Conservation (phyloP, 2,329 filamentous ascomycete species). For the Macrophomina tecta region DNA sequence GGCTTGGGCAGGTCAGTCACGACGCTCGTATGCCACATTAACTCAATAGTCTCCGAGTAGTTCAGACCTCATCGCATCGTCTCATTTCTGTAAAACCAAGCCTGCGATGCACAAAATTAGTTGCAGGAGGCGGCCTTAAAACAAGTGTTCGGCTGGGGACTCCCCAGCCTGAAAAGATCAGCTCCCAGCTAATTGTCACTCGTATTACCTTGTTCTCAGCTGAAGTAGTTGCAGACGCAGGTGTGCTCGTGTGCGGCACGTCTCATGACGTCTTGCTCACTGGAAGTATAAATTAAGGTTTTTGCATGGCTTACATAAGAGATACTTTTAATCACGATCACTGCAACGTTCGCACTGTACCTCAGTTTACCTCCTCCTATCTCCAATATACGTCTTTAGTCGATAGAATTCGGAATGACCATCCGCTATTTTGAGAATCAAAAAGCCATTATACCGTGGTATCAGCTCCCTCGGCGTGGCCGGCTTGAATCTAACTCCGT, state of each 20-base stretch:
- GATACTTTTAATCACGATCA: background rate
- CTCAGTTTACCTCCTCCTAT: background rate
- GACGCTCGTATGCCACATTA: too few species aligned
- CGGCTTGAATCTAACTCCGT: background rate
- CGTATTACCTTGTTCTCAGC: background rate
- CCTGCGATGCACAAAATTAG: background rate
- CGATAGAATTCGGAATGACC: too few species aligned
- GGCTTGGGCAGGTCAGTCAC: too few species aligned
- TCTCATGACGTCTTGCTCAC: background rate
- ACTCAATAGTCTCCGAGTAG: too few species aligned
- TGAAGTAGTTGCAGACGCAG: background rate
- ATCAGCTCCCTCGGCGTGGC: background rate
- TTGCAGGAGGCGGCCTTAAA: background rate
- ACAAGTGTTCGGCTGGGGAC: background rate
- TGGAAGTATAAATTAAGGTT: slow-evolving; percentile 10
- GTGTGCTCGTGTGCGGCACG: background rate
- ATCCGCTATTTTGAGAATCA: too few species aligned
- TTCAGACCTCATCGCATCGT: too few species aligned
- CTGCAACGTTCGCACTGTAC: background rate
- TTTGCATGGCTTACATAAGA: background rate
- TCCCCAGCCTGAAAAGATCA: background rate
- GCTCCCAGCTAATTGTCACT: background rate
- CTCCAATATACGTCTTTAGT: background rate
- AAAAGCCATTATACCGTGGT: too few species aligned
- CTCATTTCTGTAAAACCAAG: background rate